Conservation (phyloP, 2,329 filamentous ascomycete genomes). For the Aspergillus fumigatus region DNA sequence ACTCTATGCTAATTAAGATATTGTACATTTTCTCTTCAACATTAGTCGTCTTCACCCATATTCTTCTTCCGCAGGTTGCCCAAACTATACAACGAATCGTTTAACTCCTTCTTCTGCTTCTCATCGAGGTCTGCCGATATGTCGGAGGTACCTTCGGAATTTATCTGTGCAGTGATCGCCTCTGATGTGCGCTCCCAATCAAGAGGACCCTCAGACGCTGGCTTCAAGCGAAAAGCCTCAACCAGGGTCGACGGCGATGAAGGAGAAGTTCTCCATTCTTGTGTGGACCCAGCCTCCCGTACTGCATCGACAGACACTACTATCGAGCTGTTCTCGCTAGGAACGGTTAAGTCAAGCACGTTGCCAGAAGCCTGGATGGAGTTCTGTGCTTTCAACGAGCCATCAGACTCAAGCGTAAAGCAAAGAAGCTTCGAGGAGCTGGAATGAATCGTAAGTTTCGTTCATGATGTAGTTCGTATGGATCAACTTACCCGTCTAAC, state of each 20-base stretch:
- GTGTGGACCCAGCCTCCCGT: slow-evolving; percentile 49
- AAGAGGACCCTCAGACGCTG: slow-evolving; percentile 19
- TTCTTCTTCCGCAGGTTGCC: slow-evolving; percentile 37
- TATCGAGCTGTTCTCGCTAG: slow-evolving; percentile 27
- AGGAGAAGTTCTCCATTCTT: slow-evolving; percentile 28
- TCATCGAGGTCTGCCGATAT: slow-evolving; percentile 21
- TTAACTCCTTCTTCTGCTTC: slow-evolving; percentile 30
- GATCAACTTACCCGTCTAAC: slow-evolving; percentile 52
- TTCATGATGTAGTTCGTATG: not conserved
- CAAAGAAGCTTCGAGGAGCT: slow-evolving; percentile 63
- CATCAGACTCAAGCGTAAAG: slow-evolving; percentile 53
- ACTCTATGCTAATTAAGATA: not conserved
- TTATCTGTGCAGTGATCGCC: slow-evolving; percentile 23
- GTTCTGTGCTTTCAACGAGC: slow-evolving; percentile 47
- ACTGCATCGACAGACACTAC: slow-evolving; percentile 53
- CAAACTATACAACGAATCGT: slow-evolving; percentile 36
- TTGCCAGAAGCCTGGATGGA: slow-evolving; percentile 60
- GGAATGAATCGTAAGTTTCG: slow-evolving; percentile 43
- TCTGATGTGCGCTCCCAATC: slow-evolving; percentile 22
- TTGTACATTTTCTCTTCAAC: not conserved
- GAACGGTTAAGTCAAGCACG: slow-evolving; percentile 53
- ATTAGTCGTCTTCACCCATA: slow-evolving; percentile 21
- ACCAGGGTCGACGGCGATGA: slow-evolving; percentile 21
- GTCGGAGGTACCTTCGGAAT: slow-evolving; percentile 25
- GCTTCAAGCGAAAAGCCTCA: slow-evolving; percentile 25